Evolutionary conservation across 2,329 filamentous ascomycete genomes (phyloP), one percentile per base, ranked within the genome.

Genomic region (Volutella citrinella): DNA sequence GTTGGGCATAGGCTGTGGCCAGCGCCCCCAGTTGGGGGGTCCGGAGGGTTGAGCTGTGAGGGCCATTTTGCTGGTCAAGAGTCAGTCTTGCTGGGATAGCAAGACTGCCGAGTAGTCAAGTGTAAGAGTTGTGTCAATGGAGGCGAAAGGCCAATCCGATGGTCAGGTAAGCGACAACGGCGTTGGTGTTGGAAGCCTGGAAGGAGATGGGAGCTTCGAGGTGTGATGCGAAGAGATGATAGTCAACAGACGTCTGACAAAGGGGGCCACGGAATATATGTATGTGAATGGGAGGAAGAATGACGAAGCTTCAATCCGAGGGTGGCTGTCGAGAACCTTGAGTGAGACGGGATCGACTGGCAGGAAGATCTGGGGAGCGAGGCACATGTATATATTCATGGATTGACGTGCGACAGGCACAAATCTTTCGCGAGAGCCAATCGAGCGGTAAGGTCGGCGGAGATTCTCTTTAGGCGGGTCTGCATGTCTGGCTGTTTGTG

Each of bases 21-120:
- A 78, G 47, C 72, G 72, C 49, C 65, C 69, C 78, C 77, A 81
- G 60, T 59, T 63, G 33, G 67, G 61, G 45, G 63, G 51, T 28
- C 61, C 61, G 40, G 67, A 57, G 35, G 66, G 55, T 51, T 70
- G 65, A 52, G 66, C 60, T 36, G 68, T 63, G 49, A 74, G 64
- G 48, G 70, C 69, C 71, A 78, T 63, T 38, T 44, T 52, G 46
- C 35, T 27, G 36, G 22, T 38, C 32, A 17, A 39, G 24, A 22
- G 38, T 48, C 44, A 50, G 52, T 35, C 52, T 48, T 46, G 47
- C 48, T 29, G 15, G 33, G 9, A 29, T 25, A 44, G 48, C 48
- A 54, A 55, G 49, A 55, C 46, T 32, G 41, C 47, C 36, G 12
- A 27, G n/a, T 30, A 27, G 13, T 27, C 17, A 45, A 12, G 14